Evolutionary conservation across 345 rosid species (phyloP), one percentile per base, ranked within the genome.

Genomic region (Syzygium grande): DNA sequence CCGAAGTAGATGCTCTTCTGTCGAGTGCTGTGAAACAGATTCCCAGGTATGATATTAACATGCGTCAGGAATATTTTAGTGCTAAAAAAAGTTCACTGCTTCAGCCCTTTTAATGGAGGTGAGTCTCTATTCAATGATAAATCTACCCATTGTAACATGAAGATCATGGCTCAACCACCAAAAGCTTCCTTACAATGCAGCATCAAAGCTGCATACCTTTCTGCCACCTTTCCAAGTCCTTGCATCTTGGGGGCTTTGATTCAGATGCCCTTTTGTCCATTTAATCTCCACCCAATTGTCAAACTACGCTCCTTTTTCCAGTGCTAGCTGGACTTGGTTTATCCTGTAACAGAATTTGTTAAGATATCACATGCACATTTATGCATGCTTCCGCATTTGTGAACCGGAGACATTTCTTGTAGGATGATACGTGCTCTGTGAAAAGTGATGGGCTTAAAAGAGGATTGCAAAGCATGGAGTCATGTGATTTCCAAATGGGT

Each of bases 361-460:
- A 34, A 73, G 27, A 38, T 10, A 73, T 73, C 49, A 73, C 83
- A 73, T 38, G 83, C 49, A 38, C 83, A 38, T 38, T 73, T 73
- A 10, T 73, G 83, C 49, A 9, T 73, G 49, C 49, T 73, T 73
- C 13, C 41, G 49, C 80, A 34, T 73, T 73, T 73, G 80, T 73
- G 83, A 73, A 38, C 83, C 3, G 14, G 49, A 38, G 68, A 63
- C 34, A 14, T 85, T 56, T 88, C 85, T 86, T 88, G 89, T 92
- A 98, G 99, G 98, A 96, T 90, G 95, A 96, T 63, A 93, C 91
- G 54, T 93, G 94, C 89, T 93, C 95, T 46, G 90, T 91, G 53
- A 95, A 95, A 93, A 92, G 92, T 17, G 99, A 98, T 55, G 99
- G 97, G 89, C 94, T 93, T n/a, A 96, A 95, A 91, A 93, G 98